Base-by-base conservation (phyloP, 2,329 filamentous ascomycete species). In the Drechslera avenae region DNA sequence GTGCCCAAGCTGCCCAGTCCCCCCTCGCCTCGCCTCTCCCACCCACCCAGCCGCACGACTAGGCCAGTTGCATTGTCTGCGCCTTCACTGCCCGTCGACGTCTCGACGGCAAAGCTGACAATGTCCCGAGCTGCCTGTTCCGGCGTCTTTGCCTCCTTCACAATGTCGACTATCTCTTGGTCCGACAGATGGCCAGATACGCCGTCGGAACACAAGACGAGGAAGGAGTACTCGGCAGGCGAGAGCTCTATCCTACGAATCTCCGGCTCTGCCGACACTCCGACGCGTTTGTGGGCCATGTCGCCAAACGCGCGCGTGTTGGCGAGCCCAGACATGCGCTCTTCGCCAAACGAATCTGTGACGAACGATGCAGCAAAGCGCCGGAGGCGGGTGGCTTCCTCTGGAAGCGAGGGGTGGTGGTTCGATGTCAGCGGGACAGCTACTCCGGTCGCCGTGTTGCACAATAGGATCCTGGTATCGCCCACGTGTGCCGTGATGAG, bases 251-350 rank as follows among this genome's bases (percentile, higher is more conserved):
- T 79, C 30, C 89, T 86, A 1, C 84, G 85, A 54, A 97, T 85
- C 68, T 97, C 92, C 0, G 94, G 94, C 74, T 99, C 94, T 1
- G 94, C 94, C 3, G 88, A 92, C 10, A 99, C 93, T 21, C 94
- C 94, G 44, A 97, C 87, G 45, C 93, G 88, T 76, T 99, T 99
- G 50, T 86, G 90, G 28, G 83, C 83, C 76, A 97, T 91, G 76
- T 99, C 94, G 19, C 94, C 94, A 70, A 99, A 97, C 3, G 94
- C 83, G 23, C 94, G 89, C 26, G 90, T 95, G 76, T 99, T 99
- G 62, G 94, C 94, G 0, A 99, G 82, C 0, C 94, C 93, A 12
- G 87, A 87, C 73, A 99, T 94, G 62, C 94, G 91, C 75, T 97
- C 92, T 76, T 99, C 94, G 68, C 94, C 94, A 72, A 99, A 99